Evolutionary conservation across 495 filamentous ascomycete species (phyloP).

Genomic region (Penicillium alfredii): DNA sequence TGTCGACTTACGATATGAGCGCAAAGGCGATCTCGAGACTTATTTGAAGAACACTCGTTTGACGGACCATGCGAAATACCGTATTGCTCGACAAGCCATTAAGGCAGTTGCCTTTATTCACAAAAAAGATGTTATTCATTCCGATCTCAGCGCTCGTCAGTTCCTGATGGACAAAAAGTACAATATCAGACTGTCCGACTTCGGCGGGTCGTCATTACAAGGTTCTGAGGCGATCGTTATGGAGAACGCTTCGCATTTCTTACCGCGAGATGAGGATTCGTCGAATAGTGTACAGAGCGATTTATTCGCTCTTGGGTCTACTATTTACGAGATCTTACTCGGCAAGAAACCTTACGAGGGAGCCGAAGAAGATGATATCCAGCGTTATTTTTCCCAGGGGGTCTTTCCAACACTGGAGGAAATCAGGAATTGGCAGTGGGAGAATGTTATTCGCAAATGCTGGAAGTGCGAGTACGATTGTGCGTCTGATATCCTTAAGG

Average conservation of each 20-base stretch:
- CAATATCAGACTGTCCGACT: constrained; percentile 23
- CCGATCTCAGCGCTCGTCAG: constrained; percentile 6
- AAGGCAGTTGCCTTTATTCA: constrained; percentile 5
- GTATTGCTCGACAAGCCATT: constrained; percentile 2
- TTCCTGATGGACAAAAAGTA: constrained; percentile 13
- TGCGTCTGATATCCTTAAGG: constrained; percentile 2
- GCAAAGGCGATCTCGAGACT: constrained; percentile 6
- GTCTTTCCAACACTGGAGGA: constrained; percentile 13
- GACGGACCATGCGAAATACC: background rate
- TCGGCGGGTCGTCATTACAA: constrained; percentile 28
- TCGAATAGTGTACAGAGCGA: constrained; percentile 24
- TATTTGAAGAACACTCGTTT: constrained; percentile 3
- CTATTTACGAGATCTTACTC: constrained; percentile 25
- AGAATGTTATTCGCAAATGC: constrained; percentile 10
- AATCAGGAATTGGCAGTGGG: constrained; percentile 4
- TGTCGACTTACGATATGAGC: constrained; percentile 5
- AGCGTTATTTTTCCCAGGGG: constrained; percentile 8
- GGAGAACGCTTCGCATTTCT: too few species aligned
- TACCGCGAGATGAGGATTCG: too few species aligned
- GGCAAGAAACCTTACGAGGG: constrained; percentile 20
- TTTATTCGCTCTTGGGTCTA: constrained; percentile 23
- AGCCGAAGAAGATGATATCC: constrained; percentile 17
- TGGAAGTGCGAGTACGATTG: constrained; percentile 8
- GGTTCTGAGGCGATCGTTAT: constrained; percentile 11
- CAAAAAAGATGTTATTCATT: constrained; percentile 5